Base-by-base conservation (phyloP, 2,329 filamentous ascomycete species). In the Talaromyces piceae region DNA sequence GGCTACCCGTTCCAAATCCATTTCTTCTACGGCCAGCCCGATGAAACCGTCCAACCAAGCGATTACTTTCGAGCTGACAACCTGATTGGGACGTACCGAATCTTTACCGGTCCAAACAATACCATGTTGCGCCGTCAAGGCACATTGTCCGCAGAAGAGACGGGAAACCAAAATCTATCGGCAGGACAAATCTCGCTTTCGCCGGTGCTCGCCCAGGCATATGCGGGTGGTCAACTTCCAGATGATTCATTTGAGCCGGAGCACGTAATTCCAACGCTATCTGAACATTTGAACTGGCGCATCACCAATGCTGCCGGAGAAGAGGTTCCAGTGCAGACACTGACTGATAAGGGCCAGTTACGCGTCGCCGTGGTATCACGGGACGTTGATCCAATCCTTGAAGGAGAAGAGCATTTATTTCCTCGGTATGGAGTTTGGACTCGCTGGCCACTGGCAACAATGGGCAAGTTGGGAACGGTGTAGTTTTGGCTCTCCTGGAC, bases 1-100 rank as follows among this genome's bases (percentile, higher is more conserved):
- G 72, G 77, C 9, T 78, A 77, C 1, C 80, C 83, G 0, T 88
- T 84, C 60, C 75, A 74, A 49, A 72, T 91, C 18, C 80, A 84
- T 61, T 71, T 91, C 53, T 91, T 90, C 67, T 63, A 89, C 1
- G 86, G 83, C 16, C n/a, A 41, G 13, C 47, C 47, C 3, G 41
- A 27, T 13, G 22, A 12, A n/a, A 26, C 43, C 8, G 27, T 49
- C 0, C 63, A 74, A 2, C 69, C 74, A 1, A 70, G 77, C 0
- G 57, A 61, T 3, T 70, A 81, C 33, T 59, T 72, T 1, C 63
- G 64, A 37, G 75, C 78, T 0, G 60, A 68, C 1, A 83, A 79
- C 54, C 73, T 85, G 8, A 75, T 85, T 2, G 86, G 86, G 2
- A 79, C 78, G 0, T 77, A 84, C 56, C 78, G 77, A 13, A 70